Conservation (phyloP, 2,329 filamentous ascomycete genomes). For the Fusarium graminum region DNA sequence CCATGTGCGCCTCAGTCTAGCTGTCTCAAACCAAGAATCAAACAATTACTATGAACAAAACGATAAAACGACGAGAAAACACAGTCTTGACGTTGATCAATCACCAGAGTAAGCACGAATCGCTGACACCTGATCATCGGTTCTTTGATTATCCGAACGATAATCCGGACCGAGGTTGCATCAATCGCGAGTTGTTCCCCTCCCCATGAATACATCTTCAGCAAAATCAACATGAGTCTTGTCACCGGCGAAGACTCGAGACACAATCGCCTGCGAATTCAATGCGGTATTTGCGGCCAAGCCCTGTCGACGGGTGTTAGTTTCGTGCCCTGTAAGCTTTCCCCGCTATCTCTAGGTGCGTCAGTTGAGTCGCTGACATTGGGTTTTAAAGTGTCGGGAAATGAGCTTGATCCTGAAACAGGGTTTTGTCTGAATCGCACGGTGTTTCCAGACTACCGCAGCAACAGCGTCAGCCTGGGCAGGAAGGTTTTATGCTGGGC, state of each 20-base stretch:
- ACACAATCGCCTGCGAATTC: conserved; percentile 8
- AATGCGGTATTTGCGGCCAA: conserved; percentile 20
- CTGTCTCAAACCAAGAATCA: too few relatives aligned
- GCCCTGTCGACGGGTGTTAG: background rate
- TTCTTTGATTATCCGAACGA: conserved; percentile 19
- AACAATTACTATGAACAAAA: too few relatives aligned
- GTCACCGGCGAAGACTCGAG: background rate
- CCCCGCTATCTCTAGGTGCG: rapidly evolving
- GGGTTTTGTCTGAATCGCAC: background rate
- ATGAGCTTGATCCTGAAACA: background rate
- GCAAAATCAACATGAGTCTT: background rate
- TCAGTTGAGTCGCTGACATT: background rate
- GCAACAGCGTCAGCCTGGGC: background rate
- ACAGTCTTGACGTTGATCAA: background rate
- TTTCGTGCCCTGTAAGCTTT: conserved; percentile 13
- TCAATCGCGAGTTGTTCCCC: background rate
- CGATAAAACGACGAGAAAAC: too few relatives aligned
- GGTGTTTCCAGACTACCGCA: background rate
- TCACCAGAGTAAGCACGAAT: background rate
- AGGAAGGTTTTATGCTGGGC: conserved; percentile 6
- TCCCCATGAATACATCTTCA: background rate
- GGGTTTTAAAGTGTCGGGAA: background rate
- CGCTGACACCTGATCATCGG: conserved; percentile 16
- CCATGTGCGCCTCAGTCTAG: background rate
- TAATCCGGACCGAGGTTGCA: conserved; percentile 5